Percentiles rank a stretch among this genome's conserved stretches.
Conservation (phyloP, 768 basidiomycete species). For the Clitopilus hobsonii region DNA sequence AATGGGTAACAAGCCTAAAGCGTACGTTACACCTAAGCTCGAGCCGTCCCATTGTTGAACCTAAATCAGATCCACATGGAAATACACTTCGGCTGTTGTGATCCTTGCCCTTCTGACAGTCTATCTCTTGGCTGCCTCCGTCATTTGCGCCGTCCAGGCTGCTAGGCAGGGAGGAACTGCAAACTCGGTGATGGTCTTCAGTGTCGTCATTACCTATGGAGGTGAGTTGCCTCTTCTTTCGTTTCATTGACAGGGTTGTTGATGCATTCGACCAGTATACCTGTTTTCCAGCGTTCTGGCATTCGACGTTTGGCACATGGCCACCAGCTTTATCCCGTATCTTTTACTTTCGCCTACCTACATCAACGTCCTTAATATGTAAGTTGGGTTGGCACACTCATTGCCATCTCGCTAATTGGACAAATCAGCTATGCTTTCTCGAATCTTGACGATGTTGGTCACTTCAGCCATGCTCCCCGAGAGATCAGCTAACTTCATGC, state of each 20-base stretch:
- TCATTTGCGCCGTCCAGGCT: conserved; percentile 76
- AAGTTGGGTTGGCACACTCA: conserved; percentile 20
- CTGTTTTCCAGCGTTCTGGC: conserved; percentile 74
- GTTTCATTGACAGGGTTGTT: not conserved
- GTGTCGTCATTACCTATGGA: conserved; percentile 83
- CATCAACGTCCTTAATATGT: conserved; percentile 77
- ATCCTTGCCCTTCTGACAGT: conserved; percentile 73
- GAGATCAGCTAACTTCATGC: not conserved
- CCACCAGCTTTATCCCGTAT: conserved; percentile 89
- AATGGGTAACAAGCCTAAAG: conserved; percentile 92
- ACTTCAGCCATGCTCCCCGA: conserved; percentile 5
- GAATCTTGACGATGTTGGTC: conserved; percentile 76
- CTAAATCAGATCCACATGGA: conserved; percentile 60
- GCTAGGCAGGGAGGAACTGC: conserved; percentile 59
- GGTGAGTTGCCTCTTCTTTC: conserved; percentile 43
- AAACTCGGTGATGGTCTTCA: conserved; percentile 77
- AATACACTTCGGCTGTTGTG: conserved; percentile 79
- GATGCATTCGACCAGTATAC: conserved; percentile 48
- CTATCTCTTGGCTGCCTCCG: conserved; percentile 80
- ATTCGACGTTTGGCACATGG: conserved; percentile 94
- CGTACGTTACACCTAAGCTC: conserved; percentile 38
- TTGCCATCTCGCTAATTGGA: not conserved
- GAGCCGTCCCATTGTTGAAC: conserved; percentile 8
- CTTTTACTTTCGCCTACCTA: conserved; percentile 81
- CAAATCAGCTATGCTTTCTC: conserved; percentile 70